These are phyloP conservation scores for Microdochium nivale DNA, from an alignment of 2,329 filamentous ascomycete species.

Conservation along the genomic window DNA sequence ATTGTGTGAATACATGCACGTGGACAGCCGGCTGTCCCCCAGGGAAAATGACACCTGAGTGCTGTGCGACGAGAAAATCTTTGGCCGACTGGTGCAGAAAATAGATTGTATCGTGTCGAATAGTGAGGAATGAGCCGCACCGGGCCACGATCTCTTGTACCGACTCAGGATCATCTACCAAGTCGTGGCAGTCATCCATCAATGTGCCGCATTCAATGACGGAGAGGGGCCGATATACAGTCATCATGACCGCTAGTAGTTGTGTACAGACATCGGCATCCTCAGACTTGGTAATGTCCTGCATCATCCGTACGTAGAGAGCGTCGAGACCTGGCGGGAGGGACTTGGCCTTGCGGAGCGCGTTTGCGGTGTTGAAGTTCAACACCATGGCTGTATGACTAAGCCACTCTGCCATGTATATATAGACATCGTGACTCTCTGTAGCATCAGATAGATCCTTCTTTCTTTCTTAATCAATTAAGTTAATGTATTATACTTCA, in stretches of 20 bases:
- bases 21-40: conserved; percentile 15
- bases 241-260: conserved; percentile 19
- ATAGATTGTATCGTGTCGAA: conserved; percentile 15
- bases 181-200: neutral
- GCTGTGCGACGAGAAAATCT: conserved; percentile 21
- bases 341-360: neutral
- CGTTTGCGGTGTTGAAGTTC: no score
- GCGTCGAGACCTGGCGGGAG: conserved; percentile 23
- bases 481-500: no score
- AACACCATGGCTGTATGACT: no score
- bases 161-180: conserved; percentile 4
- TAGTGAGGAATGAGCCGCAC: conserved; percentile 29
- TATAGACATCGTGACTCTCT: no score
- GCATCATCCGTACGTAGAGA: conserved; percentile 27
- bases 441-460: no score
- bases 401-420: no score
- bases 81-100: conserved; percentile 32
- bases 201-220: conserved; percentile 22
- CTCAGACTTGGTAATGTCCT: conserved; percentile 16
- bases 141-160: conserved; percentile 14
- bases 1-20: conserved; percentile 20
- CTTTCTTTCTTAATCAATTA: no score
- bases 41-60: conserved; percentile 16
- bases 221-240: conserved; percentile 23
- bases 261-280: conserved; percentile 18